A percentile compares a stretch with the other conserved stretches of the same genome.
Conservation (phyloP, 2,329 filamentous ascomycete genomes). For the Clonostachys rosea region DNA sequence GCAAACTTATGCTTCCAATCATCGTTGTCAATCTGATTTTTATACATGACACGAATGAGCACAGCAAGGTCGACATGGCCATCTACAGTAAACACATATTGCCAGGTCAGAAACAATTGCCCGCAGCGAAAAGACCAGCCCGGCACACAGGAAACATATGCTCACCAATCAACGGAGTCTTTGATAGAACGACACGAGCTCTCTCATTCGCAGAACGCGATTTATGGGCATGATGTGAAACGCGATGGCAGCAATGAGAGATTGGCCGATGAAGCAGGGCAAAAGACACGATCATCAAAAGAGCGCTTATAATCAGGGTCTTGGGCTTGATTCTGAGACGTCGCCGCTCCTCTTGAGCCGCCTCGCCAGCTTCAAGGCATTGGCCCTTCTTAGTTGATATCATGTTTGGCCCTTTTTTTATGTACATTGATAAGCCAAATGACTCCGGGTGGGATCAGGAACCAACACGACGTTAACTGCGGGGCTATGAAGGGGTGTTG, state of each 20-base stretch:
- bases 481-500: no score
- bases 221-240: slow-evolving; percentile 13
- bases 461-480: no score
- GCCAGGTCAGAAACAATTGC: not conserved
- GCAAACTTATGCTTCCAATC: slow-evolving; percentile 74
- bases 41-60: slow-evolving; percentile 58
- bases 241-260: slow-evolving; percentile 11
- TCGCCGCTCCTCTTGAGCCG: no score
- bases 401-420: no score
- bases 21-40: slow-evolving; percentile 73
- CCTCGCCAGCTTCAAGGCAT: no score
- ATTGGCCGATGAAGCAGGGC: slow-evolving; percentile 15
- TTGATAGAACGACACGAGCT: slow-evolving; percentile 36
- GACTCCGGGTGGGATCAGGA: no score
- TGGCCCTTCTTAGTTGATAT: no score
- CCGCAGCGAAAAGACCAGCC: no score
- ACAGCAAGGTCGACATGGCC: slow-evolving; percentile 88
- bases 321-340: no score
- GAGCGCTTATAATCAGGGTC: no score
- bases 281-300: no score
- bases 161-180: slow-evolving; percentile 45
- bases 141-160: not conserved
- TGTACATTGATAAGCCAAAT: no score
- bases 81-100: slow-evolving; percentile 43
- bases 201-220: slow-evolving; percentile 32